Evolutionary conservation across 257 asterid species (phyloP).

Genomic region (Mitragyna speciosa): DNA sequence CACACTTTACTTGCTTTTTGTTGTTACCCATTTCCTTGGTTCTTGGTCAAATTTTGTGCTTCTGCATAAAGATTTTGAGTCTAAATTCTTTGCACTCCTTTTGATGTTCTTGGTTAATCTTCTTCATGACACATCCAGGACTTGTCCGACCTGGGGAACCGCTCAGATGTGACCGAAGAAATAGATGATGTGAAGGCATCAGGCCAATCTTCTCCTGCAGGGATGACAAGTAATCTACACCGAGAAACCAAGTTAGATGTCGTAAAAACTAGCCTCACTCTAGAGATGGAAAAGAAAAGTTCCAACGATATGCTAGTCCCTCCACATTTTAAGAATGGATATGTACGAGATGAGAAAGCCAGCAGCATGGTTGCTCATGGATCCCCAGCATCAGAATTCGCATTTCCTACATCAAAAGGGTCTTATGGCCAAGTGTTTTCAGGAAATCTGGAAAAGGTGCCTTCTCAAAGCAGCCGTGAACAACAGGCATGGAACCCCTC

Average conservation of each 20-base stretch:
- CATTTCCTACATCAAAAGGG: constrained; percentile 37
- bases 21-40: neutral
- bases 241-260: constrained; percentile 32
- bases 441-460: constrained; percentile 23
- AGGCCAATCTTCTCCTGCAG: constrained; percentile 27
- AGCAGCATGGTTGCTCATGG: constrained; percentile 26
- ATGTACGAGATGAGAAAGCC: constrained; percentile 25
- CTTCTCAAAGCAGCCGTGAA: constrained; percentile 16
- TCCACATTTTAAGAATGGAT: constrained; percentile 19
- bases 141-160: constrained; percentile 66
- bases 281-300: constrained; percentile 28
- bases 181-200: constrained; percentile 52
- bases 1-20: neutral
- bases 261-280: constrained; percentile 20
- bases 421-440: constrained; percentile 23
- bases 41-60: neutral
- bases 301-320: constrained; percentile 20
- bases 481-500: constrained; percentile 6
- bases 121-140: constrained; percentile 49
- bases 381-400: constrained; percentile 37
- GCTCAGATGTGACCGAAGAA: constrained; percentile 86
- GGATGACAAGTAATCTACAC: constrained; percentile 4
- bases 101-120: constrained; percentile 4
- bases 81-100: neutral
- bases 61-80: neutral